A percentile compares a stretch with the other conserved stretches of the same genome.
These are phyloP conservation scores for Daldinia vernicosa DNA, from an alignment of 495 filamentous ascomycete genomes.

Conservation along the genomic window DNA sequence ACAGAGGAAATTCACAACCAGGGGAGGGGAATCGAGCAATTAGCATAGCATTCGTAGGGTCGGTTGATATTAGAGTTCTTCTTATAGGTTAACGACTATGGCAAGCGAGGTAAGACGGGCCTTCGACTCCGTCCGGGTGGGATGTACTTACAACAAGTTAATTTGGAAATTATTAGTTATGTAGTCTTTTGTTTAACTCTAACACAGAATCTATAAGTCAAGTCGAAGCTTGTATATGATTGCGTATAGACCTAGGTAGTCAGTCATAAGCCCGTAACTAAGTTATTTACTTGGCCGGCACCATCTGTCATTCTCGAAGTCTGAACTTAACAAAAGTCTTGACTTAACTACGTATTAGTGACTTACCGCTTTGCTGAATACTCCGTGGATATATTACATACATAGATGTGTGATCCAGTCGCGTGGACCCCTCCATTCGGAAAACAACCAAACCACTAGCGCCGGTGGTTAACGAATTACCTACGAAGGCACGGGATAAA, in stretches of 20 bases:
- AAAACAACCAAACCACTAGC: constrained; percentile 28
- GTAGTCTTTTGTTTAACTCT: neutral
- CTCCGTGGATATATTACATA: neutral
- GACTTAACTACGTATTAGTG: constrained; percentile 1
- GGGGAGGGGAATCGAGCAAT: constrained; percentile 1
- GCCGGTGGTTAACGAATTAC: constrained; percentile 29
- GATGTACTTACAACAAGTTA: constrained; percentile 11
- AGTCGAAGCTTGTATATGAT: neutral
- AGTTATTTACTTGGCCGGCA: neutral
- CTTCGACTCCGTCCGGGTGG: constrained; percentile 41
- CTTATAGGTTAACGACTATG: constrained; percentile 19
- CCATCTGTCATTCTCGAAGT: neutral
- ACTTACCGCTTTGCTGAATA: constrained; percentile 1
- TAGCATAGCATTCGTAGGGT: constrained; percentile 18
- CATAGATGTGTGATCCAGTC: constrained; percentile 36
- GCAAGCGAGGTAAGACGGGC: constrained; percentile 43
- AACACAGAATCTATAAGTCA: neutral
- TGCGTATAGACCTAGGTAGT: neutral
- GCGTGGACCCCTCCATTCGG: constrained; percentile 32
- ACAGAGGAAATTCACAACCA: neutral
- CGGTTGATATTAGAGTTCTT: constrained; percentile 23
- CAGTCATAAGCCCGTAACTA: neutral
- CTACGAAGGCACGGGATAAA: constrained; percentile 31
- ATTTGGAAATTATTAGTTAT: neutral
- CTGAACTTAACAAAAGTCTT: neutral